phyloP scores from a whole-genome alignment of 2,329 filamentous ascomycete species.

The Pseudocercospora fuligena region DNA sequence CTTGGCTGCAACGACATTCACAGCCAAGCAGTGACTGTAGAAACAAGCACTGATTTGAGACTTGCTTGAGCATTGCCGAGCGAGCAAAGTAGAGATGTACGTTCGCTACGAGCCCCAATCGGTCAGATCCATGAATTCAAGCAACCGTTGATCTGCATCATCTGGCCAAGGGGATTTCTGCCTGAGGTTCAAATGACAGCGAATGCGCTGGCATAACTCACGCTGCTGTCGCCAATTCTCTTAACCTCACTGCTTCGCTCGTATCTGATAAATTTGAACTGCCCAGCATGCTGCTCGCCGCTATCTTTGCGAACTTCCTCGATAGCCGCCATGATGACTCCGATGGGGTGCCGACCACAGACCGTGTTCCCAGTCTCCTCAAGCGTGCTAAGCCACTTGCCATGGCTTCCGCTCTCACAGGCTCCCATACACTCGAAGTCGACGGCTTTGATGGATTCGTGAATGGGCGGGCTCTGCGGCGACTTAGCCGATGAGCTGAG shows the following conservation, averaged over 20 bases:
- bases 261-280: constrained; percentile 82
- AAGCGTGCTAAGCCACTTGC: constrained; percentile 71
- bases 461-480: constrained; percentile 64
- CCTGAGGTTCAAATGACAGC: constrained; percentile 63
- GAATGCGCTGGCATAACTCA: constrained; percentile 94
- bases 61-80: neutral
- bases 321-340: constrained; percentile 85
- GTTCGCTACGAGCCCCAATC: neutral
- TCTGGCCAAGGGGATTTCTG: neutral
- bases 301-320: constrained; percentile 60
- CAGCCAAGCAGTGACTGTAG: neutral
- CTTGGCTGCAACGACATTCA: neutral
- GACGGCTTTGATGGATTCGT: constrained; percentile 81
- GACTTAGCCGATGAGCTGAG: constrained; percentile 48
- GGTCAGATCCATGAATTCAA: neutral
- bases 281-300: constrained; percentile 30
- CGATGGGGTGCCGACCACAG: constrained; percentile 93
- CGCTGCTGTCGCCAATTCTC: constrained; percentile 74
- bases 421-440: constrained; percentile 84
- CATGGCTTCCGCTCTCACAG: constrained; percentile 76
- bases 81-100: neutral
- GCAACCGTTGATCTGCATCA: neutral
- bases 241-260: constrained; percentile 80
- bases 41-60: neutral
- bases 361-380: constrained; percentile 83